A percentile compares a stretch with the other conserved stretches of the same genome.
phyloP scores from a whole-genome alignment of 2,329 filamentous ascomycete species.

The Cyphellophora europaea region DNA sequence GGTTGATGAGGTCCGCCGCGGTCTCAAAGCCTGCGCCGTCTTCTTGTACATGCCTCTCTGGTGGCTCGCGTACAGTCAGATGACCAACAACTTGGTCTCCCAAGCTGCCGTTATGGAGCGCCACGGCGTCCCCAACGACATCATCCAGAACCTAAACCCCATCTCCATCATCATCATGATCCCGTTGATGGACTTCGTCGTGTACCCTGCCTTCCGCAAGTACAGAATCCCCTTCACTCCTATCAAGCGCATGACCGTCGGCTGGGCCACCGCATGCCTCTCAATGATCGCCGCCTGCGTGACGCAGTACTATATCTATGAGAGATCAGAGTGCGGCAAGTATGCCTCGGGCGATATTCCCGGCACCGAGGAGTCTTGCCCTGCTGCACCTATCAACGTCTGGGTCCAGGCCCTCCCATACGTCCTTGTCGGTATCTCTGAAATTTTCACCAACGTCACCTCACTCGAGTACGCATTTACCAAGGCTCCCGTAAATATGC shows the following conservation, averaged over 20 bases:
- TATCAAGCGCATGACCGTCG: slow-evolving; percentile 43
- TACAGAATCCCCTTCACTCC: slow-evolving; percentile 41
- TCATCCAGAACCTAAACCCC: slow-evolving; percentile 47
- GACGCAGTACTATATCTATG: slow-evolving; percentile 47
- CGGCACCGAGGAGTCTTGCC: slow-evolving; percentile 32
- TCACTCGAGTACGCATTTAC: slow-evolving; percentile 69
- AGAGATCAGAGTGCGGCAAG: slow-evolving; percentile 50
- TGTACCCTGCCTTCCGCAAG: slow-evolving; percentile 43
- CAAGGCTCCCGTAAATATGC: slow-evolving; percentile 73
- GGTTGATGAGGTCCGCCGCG: slow-evolving; percentile 69
- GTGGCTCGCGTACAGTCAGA: slow-evolving; percentile 49
- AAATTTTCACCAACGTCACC: slow-evolving; percentile 37
- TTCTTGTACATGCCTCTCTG: slow-evolving; percentile 52
- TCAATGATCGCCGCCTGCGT: slow-evolving; percentile 43
- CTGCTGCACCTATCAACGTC: slow-evolving; percentile 55
- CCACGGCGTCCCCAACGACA: slow-evolving; percentile 46
- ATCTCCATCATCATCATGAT: slow-evolving; percentile 44
- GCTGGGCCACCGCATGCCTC: slow-evolving; percentile 38
- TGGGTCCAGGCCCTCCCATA: slow-evolving; percentile 28
- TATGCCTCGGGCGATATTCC: slow-evolving; percentile 33
- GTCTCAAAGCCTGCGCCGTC: slow-evolving; percentile 59
- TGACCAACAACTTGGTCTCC: slow-evolving; percentile 45
- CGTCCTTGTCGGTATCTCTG: slow-evolving; percentile 20
- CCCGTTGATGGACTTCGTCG: slow-evolving; percentile 41
- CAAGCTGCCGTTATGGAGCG: slow-evolving; percentile 46